phyloP scores from a whole-genome alignment of 805 yeast species.

The Candida mattraensis region DNA sequence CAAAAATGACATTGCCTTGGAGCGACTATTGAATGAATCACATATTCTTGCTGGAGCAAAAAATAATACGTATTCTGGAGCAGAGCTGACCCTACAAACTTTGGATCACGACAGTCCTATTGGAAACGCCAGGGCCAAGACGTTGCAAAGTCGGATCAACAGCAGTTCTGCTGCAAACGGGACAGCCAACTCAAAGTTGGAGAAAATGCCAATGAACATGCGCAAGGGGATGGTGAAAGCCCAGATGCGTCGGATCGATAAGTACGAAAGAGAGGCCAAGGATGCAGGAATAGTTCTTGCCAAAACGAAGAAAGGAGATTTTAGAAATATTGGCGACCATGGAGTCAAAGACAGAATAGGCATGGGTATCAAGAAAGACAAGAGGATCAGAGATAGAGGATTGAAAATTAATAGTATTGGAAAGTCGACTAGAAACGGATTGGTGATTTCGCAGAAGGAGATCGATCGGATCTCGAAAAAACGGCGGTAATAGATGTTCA shows the following conservation, averaged over 20 bases:
- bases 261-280: constrained; percentile 72
- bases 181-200: constrained; percentile 43
- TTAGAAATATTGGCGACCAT: constrained; percentile 55
- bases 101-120: constrained; percentile 60
- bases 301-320: constrained; percentile 63
- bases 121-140: constrained; percentile 68
- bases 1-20: constrained; percentile 71
- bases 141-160: constrained; percentile 58
- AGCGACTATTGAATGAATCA: constrained; percentile 67
- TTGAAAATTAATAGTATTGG: constrained; percentile 77
- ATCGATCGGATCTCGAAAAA: constrained; percentile 43
- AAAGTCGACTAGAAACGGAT: constrained; percentile 73
- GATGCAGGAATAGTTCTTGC: constrained; percentile 91
- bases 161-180: constrained; percentile 48
- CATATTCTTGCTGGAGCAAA: constrained; percentile 53
- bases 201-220: constrained; percentile 85
- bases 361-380: constrained; percentile 39
- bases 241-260: constrained; percentile 49
- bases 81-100: constrained; percentile 63
- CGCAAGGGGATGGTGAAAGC: constrained; percentile 78
- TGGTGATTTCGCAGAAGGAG: constrained; percentile 66
- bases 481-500: constrained; percentile 6
- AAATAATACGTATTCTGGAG: constrained; percentile 53
- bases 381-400: constrained; percentile 66
- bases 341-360: constrained; percentile 57